Evolutionary conservation across 495 filamentous ascomycete species (phyloP).

Genomic region (Amphirosellinia nigrospora): DNA sequence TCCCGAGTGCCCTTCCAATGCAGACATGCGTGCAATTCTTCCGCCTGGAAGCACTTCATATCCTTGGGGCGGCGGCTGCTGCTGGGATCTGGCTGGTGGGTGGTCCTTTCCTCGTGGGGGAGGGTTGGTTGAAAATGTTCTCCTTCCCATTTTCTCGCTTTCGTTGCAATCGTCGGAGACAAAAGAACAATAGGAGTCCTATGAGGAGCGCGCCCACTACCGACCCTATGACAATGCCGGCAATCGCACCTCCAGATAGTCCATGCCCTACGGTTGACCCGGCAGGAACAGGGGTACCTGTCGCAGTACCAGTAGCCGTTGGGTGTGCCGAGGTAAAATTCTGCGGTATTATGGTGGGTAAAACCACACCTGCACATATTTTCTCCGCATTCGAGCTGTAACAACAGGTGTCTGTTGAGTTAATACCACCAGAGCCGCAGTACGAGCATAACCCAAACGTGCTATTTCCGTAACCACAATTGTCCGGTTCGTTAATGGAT

Average conservation of each 20-base stretch:
- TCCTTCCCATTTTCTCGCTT: conserved; percentile 65
- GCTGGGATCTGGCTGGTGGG: conserved; percentile 42
- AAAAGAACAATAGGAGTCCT: conserved; percentile 64
- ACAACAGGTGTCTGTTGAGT: conserved; percentile 95
- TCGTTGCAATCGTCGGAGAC: conserved; percentile 64
- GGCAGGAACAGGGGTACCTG: conserved; percentile 49
- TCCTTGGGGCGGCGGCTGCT: conserved; percentile 55
- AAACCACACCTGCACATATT: conserved; percentile 72
- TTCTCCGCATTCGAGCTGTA: conserved; percentile 73
- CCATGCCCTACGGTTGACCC: conserved; percentile 44
- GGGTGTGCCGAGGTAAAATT: conserved; percentile 64
- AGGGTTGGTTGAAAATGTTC: conserved; percentile 83
- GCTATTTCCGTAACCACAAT: conserved; percentile 88
- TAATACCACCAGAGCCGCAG: conserved; percentile 80
- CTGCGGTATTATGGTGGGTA: conserved; percentile 77
- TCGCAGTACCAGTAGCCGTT: conserved; percentile 49
- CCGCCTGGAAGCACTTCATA: conserved; percentile 83
- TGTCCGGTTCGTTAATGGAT: conserved; percentile 77
- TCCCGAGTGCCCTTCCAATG: conserved; percentile 74
- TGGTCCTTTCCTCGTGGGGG: conserved; percentile 69
- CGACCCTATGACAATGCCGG: conserved; percentile 86
- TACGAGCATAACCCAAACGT: conserved; percentile 85
- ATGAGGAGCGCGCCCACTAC: conserved; percentile 74
- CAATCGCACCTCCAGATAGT: conserved; percentile 83
- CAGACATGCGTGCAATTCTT: conserved; percentile 94